Percentiles rank a stretch among this genome's conserved stretches.
phyloP scores from a whole-genome alignment of 805 yeast genomes.

The Gaillardinia entomophila region DNA sequence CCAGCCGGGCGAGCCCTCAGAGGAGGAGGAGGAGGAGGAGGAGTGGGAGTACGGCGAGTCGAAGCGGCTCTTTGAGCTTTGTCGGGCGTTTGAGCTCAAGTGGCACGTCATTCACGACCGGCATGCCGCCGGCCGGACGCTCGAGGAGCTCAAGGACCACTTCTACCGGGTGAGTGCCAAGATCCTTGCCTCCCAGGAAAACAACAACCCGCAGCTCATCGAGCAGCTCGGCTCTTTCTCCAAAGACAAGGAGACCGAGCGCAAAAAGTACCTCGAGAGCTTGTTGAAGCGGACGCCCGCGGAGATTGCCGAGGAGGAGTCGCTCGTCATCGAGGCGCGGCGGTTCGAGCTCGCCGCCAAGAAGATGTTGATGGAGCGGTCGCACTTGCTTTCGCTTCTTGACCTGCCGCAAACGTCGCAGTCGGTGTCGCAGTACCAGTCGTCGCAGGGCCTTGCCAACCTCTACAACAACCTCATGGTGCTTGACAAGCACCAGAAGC shows the following conservation, averaged over 20 bases:
- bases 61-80: slow-evolving; percentile 66
- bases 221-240: slow-evolving; percentile 61
- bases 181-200: slow-evolving; percentile 35
- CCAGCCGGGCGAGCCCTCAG: too few species aligned
- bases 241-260: slow-evolving; percentile 63
- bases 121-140: slow-evolving; percentile 30
- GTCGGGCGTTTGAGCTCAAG: slow-evolving; percentile 54
- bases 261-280: slow-evolving; percentile 76
- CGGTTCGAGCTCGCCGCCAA: slow-evolving; percentile 90
- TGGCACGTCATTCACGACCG: slow-evolving; percentile 67
- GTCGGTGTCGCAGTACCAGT: slow-evolving; percentile 66
- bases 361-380: slow-evolving; percentile 78
- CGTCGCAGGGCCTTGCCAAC: slow-evolving; percentile 87
- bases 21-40: slow-evolving; percentile 35
- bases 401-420: slow-evolving; percentile 84
- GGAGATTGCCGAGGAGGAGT: slow-evolving; percentile 96
- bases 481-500: slow-evolving; percentile 55
- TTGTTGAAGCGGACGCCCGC: slow-evolving; percentile 84
- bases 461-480: slow-evolving; percentile 74
- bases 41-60: slow-evolving; percentile 80
- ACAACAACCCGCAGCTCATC: slow-evolving; percentile 41
- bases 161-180: slow-evolving; percentile 66
- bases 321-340: slow-evolving; percentile 85
- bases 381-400: slow-evolving; percentile 65
- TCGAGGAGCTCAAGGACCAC: slow-evolving; percentile 81